Conservation (phyloP, 768 basidiomycete species). For the Mycena epipterygia region DNA sequence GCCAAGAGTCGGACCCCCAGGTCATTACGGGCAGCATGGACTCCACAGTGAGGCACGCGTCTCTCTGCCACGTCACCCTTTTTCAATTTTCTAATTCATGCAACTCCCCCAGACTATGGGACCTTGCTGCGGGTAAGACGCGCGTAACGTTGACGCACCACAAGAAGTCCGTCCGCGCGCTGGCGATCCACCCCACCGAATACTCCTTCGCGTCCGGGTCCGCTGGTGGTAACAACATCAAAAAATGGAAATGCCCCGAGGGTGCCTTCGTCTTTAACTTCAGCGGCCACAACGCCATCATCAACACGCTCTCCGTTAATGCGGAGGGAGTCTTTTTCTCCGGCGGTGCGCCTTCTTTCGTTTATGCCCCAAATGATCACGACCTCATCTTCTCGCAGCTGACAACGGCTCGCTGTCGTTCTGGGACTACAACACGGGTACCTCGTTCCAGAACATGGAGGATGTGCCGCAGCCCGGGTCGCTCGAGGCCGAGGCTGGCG, state of each 20-base stretch:
- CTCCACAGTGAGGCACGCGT: constrained; percentile 85
- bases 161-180: constrained; percentile 96
- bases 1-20: constrained; percentile 97
- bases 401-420: constrained; percentile 93
- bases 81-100: constrained; percentile 19
- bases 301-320: constrained; percentile 96
- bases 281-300: constrained; percentile 95
- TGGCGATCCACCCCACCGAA: constrained; percentile 96
- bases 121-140: constrained; percentile 97
- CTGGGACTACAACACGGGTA: constrained; percentile 97
- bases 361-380: background rate
- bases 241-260: constrained; percentile 99
- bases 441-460: constrained; percentile 94
- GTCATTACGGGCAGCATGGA: constrained; percentile 99
- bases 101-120: constrained; percentile 80
- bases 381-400: constrained; percentile 57
- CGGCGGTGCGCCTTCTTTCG: constrained; percentile 73
- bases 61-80: background rate
- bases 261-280: constrained; percentile 98
- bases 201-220: constrained; percentile 97
- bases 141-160: constrained; percentile 98
- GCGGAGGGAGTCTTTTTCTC: constrained; percentile 98
- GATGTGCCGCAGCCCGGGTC: constrained; percentile 98
- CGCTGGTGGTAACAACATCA: constrained; percentile 99
- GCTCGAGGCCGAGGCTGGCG: constrained; percentile 95